Conservation (phyloP, 2,329 filamentous ascomycete genomes). For the Alternaria arborescens region DNA sequence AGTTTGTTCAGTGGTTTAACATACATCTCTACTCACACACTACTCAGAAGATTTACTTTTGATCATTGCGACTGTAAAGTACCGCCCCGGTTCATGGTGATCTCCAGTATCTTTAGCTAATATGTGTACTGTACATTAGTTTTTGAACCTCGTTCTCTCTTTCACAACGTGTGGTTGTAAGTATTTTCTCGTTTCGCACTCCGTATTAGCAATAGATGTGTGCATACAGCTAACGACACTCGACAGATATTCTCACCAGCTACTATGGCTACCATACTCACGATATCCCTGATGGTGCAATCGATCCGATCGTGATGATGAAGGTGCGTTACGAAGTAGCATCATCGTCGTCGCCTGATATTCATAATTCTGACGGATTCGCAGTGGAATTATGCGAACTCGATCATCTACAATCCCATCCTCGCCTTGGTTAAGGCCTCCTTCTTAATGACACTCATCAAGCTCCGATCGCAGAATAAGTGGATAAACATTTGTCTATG, state of each 20-base stretch:
- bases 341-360: neutral
- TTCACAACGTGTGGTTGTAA: constrained; percentile 19
- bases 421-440: constrained; percentile 30
- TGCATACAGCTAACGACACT: neutral
- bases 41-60: constrained; percentile 13
- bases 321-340: constrained; percentile 7
- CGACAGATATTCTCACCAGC: constrained; percentile 10
- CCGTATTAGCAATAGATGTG: neutral
- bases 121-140: neutral
- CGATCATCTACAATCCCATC: constrained; percentile 31
- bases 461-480: constrained; percentile 25
- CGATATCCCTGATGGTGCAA: constrained; percentile 23
- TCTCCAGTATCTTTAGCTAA: neutral
- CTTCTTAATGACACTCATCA: constrained; percentile 30
- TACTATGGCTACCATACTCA: constrained; percentile 27
- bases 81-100: neutral
- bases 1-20: neutral
- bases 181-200: neutral
- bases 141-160: constrained; percentile 17
- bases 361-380: neutral
- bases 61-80: constrained; percentile 12
- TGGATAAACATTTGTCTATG: constrained; percentile 27
- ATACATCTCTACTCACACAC: neutral
- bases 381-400: constrained; percentile 27
- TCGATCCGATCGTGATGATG: constrained; percentile 16